Evolutionary conservation across 805 yeast species (phyloP), one percentile per base, ranked within the genome.

Genomic region (Saccharomycopsis synnaedendra): DNA sequence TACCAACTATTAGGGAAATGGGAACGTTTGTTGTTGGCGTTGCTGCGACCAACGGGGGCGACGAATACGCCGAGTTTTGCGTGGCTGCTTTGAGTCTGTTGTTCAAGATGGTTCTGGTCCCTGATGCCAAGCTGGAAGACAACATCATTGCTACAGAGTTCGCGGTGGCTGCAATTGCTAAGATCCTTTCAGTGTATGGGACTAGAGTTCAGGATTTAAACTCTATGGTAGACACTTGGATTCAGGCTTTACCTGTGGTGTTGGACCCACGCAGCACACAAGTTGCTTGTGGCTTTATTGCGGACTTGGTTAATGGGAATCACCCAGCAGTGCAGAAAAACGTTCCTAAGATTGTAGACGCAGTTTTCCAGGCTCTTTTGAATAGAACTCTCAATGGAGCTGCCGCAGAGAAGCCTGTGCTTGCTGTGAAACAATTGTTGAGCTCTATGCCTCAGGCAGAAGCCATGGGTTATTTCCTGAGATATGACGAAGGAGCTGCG

Each of bases 181-280:
- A 86, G 62, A 76, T 90, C 6, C 71, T 89, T 52, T 84, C 80
- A 53, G 65, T 77, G 10, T 80, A 72, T 56, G 80, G 82, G n/a
- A 57, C 71, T 4, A 61, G 60, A 44, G 52, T 67, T 3, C 80
- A 88, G 32, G 76, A 80, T 59, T 65, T 78, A 49, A 77, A 82
- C 53, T 69, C 74, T 30, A 75, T 85, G 30, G 67, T 85, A 43
- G 74, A 71, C 32, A 82, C 75, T 51, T 93, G 97, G 97, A 68
- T 93, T 46, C 72, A 74, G 52, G 73, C 86, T 7, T 74, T 93
- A 55, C 98, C 97, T 28, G 75, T 90, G 39, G 64, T 80, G 28
- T 83, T 78, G 56, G 97, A 93, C 62, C 83, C 79, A 39, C 93
- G 85, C 55, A 95, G 95, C 4, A 97, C 97, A 3, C 79, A 87